Base-by-base conservation (phyloP, 2,329 filamentous ascomycete genomes). In the Penicillium sp. region DNA sequence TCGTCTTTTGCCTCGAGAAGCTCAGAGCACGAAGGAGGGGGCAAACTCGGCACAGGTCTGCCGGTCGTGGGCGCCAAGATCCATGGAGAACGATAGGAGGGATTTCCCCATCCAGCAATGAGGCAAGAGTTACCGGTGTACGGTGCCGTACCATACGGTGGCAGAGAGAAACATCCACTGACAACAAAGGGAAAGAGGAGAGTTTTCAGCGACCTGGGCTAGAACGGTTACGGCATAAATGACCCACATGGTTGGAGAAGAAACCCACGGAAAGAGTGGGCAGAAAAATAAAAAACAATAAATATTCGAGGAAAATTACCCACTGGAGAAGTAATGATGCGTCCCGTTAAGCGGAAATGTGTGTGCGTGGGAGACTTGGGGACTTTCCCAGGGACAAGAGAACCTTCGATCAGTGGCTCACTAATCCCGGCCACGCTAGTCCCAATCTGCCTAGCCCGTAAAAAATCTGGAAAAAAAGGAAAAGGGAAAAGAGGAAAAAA, bases 11-110 rank as follows among this genome's bases (percentile, higher is more conserved):
- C 55, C 52, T 58, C 47, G 61, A 63, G 63, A 62, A 58, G 62
- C 51, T 38, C 35, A 50, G 58, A 49, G 53, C 53, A 59, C 30
- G 62, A 64, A 29, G 44, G 54, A 61, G 57, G 65, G 60, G 60
- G 61, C 62, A 52, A 66, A 68, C 64, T 69, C 67, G 67, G 67
- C 67, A 69, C 67, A 63, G 49, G 47, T 65, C 66, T 68, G 67
- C 67, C 67, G 67, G 65, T 67, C 46, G 61, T 60, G 60, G 57
- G 50, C 50, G 61, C 58, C 57, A 59, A 62, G 46, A 49, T 52
- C 31, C 30, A 56, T 58, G 35, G 45, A 61, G 47, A 58, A 51
- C 35, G 30, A 62, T 38, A 55, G 59, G 56, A 62, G 58, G 60
- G 56, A 61, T 64, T 64, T 53, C 62, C 41, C 63, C 55, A 64